A percentile compares a stretch with the other conserved stretches of the same genome.
Evolutionary conservation across 768 basidiomycete genomes (phyloP).

Genomic region (Auriscalpium orientale): DNA sequence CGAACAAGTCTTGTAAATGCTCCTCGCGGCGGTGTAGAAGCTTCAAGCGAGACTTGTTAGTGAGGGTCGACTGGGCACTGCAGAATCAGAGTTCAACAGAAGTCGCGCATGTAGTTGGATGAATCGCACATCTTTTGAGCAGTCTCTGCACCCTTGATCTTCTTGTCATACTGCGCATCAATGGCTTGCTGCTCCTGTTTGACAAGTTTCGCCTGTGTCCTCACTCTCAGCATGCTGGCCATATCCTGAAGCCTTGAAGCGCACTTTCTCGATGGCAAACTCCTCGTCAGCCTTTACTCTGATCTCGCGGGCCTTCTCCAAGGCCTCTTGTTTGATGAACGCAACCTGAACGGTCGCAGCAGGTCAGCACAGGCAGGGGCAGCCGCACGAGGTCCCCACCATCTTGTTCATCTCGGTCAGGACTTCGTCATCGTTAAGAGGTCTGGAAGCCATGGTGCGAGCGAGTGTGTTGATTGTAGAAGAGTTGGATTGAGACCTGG

Average conservation of each 20-base stretch:
- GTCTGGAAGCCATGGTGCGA: conserved; percentile 56
- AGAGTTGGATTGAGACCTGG: background rate
- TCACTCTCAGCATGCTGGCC: background rate
- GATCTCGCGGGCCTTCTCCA: conserved; percentile 96
- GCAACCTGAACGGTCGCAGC: conserved; percentile 53
- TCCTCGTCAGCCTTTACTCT: conserved; percentile 97
- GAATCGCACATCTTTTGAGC: conserved; percentile 87
- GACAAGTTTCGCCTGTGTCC: conserved; percentile 82
- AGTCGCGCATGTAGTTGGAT: background rate
- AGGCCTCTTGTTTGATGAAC: conserved; percentile 97
- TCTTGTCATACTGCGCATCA: conserved; percentile 93
- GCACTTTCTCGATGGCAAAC: conserved; percentile 96
- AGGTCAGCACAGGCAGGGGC: background rate
- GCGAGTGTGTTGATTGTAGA: background rate
- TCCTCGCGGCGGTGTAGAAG: conserved; percentile 90
- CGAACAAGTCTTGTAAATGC: conserved; percentile 83
- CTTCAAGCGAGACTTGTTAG: conserved; percentile 90
- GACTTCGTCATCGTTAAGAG: conserved; percentile 92
- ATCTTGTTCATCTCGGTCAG: conserved; percentile 98
- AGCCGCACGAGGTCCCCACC: conserved; percentile 42
- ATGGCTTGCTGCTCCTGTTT: conserved; percentile 94
- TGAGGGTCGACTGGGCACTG: conserved; percentile 91
- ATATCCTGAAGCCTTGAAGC: background rate
- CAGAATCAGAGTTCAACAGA: background rate
- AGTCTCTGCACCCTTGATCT: conserved; percentile 86